phyloP scores from a whole-genome alignment of 495 filamentous ascomycete genomes.

The Physcia stellaris region DNA sequence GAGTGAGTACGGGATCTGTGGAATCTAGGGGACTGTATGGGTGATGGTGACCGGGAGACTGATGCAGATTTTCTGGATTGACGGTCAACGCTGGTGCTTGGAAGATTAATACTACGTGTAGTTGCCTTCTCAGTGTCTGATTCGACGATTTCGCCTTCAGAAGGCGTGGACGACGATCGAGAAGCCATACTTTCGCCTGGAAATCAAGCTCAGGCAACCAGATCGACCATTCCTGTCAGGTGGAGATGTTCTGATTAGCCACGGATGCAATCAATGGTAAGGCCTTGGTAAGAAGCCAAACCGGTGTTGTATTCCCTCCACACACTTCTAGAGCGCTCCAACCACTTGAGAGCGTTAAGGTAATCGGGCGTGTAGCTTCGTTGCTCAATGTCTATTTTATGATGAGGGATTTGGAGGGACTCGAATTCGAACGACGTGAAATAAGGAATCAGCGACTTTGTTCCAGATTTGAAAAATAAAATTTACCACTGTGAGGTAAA shows the following conservation, averaged over 20 bases:
- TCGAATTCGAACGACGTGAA: no score
- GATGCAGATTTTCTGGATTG: constrained; percentile 42
- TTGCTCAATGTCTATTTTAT: no score
- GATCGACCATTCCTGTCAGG: neutral
- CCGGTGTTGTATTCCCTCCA: no score
- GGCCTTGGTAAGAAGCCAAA: constrained; percentile 24
- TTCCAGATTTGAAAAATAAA: no score
- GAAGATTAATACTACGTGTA: constrained; percentile 62
- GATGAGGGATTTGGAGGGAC: no score
- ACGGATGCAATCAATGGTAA: constrained; percentile 14
- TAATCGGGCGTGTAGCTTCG: no score
- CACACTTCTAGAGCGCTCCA: no score
- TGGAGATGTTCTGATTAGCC: constrained; percentile 13
- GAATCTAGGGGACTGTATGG: constrained; percentile 27
- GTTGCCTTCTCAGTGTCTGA: constrained; percentile 58
- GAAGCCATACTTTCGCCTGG: constrained; percentile 22
- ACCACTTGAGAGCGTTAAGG: no score
- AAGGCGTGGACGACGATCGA: constrained; percentile 35
- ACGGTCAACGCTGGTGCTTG: constrained; percentile 67
- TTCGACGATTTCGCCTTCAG: constrained; percentile 83
- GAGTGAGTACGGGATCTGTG: constrained; percentile 25
- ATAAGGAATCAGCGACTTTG: no score
- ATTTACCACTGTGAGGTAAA: no score
- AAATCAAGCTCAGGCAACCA: neutral
- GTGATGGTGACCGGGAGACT: constrained; percentile 37